A percentile compares a stretch with the other conserved stretches of the same genome.
phyloP scores from a whole-genome alignment of 179 eudicot species.

The Vitellaria paradoxa region DNA sequence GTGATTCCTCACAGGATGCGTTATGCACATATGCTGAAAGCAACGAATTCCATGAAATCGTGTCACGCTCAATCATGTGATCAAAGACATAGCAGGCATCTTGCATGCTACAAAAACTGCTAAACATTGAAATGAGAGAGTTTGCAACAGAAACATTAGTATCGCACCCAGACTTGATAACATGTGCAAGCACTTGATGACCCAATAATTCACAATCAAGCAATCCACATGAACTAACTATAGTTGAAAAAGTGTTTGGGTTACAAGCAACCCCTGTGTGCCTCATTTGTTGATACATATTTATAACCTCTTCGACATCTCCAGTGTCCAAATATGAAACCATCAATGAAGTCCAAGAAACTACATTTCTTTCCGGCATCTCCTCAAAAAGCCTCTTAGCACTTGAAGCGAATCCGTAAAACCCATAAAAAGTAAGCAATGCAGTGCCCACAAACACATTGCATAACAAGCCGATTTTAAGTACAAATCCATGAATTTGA shows the following conservation, averaged over 20 bases:
- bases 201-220: conserved; percentile 57
- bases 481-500: conserved; percentile 53
- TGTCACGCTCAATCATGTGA: conserved; percentile 58
- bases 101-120: conserved; percentile 40
- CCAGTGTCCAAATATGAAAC: conserved; percentile 46
- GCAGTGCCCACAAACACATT: conserved; percentile 63
- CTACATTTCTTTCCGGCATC: conserved; percentile 63
- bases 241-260: conserved; percentile 53
- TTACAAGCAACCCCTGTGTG: conserved; percentile 43
- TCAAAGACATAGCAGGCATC: conserved; percentile 52
- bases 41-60: conserved; percentile 78
- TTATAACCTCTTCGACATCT: conserved; percentile 30
- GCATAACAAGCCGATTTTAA: conserved; percentile 47
- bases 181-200: conserved; percentile 59
- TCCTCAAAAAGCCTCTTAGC: conserved; percentile 47
- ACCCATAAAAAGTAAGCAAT: conserved; percentile 65
- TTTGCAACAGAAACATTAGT: conserved; percentile 59
- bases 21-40: conserved; percentile 58
- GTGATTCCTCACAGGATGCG: conserved; percentile 36
- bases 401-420: conserved; percentile 37
- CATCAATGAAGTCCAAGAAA: conserved; percentile 81
- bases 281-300: conserved; percentile 46
- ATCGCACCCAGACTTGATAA: conserved; percentile 53
- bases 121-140: conserved; percentile 66
- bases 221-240: conserved; percentile 54